phyloP scores from a whole-genome alignment of 257 asterid genomes.

The Fraxinus anomala region DNA sequence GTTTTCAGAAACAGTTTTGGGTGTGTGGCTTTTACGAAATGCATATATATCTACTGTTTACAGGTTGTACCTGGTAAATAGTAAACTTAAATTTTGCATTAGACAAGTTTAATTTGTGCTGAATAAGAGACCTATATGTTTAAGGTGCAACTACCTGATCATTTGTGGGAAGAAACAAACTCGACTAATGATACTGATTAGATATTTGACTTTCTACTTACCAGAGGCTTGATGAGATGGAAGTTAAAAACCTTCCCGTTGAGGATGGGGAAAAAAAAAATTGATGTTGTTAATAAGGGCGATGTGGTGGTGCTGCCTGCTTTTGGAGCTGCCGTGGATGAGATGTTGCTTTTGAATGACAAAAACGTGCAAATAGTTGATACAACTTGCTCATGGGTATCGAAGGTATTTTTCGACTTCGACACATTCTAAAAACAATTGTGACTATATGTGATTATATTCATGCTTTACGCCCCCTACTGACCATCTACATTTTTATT shows the following conservation, averaged over 20 bases:
- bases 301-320: constrained; percentile 97
- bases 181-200: constrained; percentile 6
- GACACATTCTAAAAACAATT: too few relatives aligned
- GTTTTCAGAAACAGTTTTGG: neutral
- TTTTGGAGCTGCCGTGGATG: constrained; percentile 93
- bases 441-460: too few relatives aligned
- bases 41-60: neutral
- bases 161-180: constrained; percentile 19
- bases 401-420: constrained; percentile 77
- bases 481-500: neutral
- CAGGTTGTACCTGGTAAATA: neutral
- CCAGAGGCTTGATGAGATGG: constrained; percentile 86
- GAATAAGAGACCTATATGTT: neutral
- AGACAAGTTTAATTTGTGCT: too few relatives aligned
- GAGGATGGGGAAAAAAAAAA: constrained; percentile 60
- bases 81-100: neutral
- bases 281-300: constrained; percentile 64
- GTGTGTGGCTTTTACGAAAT: neutral
- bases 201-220: constrained; percentile 15
- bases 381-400: constrained; percentile 99
- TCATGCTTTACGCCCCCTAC: constrained; percentile 9
- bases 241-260: constrained; percentile 62
- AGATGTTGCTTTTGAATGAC: constrained; percentile 73
- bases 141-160: neutral
- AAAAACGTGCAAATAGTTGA: constrained; percentile 91